Conservation (phyloP, 768 basidiomycete genomes). For the Infundibulicybe gibba region DNA sequence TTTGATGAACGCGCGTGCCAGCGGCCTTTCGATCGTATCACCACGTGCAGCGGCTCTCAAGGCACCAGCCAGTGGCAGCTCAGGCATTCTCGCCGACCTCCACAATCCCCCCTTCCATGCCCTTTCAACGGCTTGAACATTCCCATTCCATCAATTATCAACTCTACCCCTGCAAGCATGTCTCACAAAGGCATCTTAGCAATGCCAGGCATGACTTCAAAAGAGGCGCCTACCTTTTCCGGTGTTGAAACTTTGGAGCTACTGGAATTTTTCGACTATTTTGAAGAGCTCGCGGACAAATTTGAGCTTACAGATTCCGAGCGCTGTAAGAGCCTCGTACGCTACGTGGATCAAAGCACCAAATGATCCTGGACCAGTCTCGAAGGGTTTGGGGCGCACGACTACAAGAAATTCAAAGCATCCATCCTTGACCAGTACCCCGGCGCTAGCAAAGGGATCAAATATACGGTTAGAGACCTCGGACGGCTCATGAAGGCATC, state of each 20-base stretch:
- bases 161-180: too few species aligned
- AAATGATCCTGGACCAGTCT: constrained; percentile 9
- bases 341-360: constrained; percentile 5
- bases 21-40: too few species aligned
- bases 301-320: constrained; percentile 7
- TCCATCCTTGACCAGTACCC: constrained; percentile 5
- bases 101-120: too few species aligned
- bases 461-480: neutral
- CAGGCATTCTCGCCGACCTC: too few species aligned
- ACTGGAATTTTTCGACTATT: constrained; percentile 6
- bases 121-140: too few species aligned
- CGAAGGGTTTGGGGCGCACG: constrained; percentile 4
- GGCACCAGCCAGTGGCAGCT: too few species aligned
- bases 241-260: neutral
- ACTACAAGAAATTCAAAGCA: constrained; percentile 6
- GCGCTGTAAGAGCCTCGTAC: constrained; percentile 4
- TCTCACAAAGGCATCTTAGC: constrained; percentile 4
- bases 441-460: neutral
- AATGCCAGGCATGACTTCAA: constrained; percentile 1
- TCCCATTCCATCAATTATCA: too few species aligned
- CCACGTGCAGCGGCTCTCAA: too few species aligned
- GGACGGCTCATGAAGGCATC: neutral
- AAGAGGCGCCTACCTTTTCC: constrained; percentile 6
- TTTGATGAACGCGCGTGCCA: too few species aligned
- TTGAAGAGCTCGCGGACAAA: constrained; percentile 11